Conservation (phyloP, 78 protist genomes). For the Dictyostelium capitatum region DNA sequence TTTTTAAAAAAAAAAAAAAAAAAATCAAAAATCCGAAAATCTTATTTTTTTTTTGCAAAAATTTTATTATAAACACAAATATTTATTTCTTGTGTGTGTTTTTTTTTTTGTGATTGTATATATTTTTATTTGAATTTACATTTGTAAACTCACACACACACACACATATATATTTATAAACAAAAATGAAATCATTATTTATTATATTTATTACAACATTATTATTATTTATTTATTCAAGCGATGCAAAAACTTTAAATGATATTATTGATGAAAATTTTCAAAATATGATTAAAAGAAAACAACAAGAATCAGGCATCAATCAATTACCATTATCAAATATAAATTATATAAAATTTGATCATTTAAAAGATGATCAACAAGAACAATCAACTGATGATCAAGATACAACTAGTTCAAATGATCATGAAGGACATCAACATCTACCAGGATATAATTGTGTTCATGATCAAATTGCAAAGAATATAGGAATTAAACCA, state of each 20-base stretch:
- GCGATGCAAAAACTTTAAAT: background rate
- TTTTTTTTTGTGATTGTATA: too few relatives aligned
- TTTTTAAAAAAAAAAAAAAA: too few relatives aligned
- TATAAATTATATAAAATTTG: background rate
- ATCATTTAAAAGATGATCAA: background rate
- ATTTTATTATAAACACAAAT: too few relatives aligned
- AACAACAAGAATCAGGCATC: background rate
- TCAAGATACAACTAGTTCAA: background rate
- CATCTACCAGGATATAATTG: slow-evolving; percentile 8
- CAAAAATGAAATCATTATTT: too few relatives aligned
- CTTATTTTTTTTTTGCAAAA: too few relatives aligned
- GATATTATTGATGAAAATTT: background rate
- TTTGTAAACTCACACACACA: too few relatives aligned
- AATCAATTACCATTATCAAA: background rate
- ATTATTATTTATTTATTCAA: background rate
- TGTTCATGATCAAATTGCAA: background rate
- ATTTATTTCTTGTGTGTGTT: too few relatives aligned
- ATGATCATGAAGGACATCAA: background rate
- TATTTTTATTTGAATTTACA: too few relatives aligned
- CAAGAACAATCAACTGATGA: background rate
- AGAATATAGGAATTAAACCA: background rate
- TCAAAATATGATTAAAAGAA: background rate
- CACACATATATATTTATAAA: too few relatives aligned
- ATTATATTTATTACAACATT: background rate
- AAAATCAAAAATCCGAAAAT: too few relatives aligned